These are phyloP conservation scores for Lantana camara DNA, from an alignment of 257 asterid genomes.

Conservation along the genomic window DNA sequence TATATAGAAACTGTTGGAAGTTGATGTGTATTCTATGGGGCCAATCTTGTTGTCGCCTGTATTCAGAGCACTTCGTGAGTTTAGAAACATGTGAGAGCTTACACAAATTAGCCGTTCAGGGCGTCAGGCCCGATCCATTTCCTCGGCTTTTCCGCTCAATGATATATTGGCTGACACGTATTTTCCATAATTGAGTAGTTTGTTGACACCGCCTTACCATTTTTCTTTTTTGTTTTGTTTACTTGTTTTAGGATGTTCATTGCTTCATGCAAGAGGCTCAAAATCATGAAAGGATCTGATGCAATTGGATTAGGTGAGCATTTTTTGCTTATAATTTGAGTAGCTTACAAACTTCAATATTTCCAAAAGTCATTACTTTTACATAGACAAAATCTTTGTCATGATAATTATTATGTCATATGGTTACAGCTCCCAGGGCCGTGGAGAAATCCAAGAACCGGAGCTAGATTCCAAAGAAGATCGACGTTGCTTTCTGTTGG, in stretches of 20 bases:
- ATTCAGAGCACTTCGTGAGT: not conserved
- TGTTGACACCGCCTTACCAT: not conserved
- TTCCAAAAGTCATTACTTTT: not conserved
- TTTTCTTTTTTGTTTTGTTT: too few species aligned
- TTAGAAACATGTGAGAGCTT: not conserved
- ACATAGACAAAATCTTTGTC: not conserved
- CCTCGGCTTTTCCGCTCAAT: not conserved
- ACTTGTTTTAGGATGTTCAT: slow-evolving; percentile 67
- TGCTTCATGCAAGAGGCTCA: slow-evolving; percentile 73
- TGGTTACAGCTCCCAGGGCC: slow-evolving; percentile 57
- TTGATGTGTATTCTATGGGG: not conserved
- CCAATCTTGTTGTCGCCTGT: too few species aligned
- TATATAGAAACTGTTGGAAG: too few species aligned
- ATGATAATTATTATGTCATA: not conserved
- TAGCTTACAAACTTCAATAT: not conserved
- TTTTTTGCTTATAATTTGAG: not conserved
- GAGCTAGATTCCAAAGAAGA: slow-evolving; percentile 31
- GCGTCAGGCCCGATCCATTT: not conserved
- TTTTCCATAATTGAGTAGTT: not conserved
- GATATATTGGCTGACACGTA: too few species aligned
- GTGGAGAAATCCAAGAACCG: slow-evolving; percentile 59
- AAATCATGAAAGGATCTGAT: slow-evolving; percentile 79
- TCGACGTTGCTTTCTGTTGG: slow-evolving; percentile 28
- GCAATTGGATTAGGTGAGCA: slow-evolving; percentile 78
- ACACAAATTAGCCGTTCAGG: not conserved